Percentiles rank a stretch among this genome's conserved stretches.
Conservation (phyloP, 352 stramenopile species). For the Peronospora farinosa region DNA sequence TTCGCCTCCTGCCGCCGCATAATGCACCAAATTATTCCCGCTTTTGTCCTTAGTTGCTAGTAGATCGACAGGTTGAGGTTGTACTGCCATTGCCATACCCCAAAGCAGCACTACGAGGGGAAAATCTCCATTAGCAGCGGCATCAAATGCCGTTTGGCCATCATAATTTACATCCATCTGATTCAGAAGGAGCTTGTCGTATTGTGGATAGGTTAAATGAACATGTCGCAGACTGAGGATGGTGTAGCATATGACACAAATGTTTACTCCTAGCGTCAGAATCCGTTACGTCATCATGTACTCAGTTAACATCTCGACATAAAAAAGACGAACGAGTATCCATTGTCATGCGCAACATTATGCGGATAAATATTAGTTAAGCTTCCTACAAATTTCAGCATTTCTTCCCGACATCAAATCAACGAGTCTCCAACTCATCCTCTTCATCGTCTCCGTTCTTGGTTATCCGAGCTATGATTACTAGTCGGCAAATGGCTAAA, state of each 20-base stretch:
- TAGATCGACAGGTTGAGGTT: slow-evolving; percentile 47
- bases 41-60: slow-evolving; percentile 36
- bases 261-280: too few relatives aligned
- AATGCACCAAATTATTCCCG: slow-evolving; percentile 60
- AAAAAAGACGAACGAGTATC: too few relatives aligned
- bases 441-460: slow-evolving; percentile 24
- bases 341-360: slow-evolving; percentile 31
- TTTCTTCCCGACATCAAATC: slow-evolving; percentile 7
- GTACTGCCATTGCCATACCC: slow-evolving; percentile 74
- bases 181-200: too few relatives aligned
- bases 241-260: too few relatives aligned
- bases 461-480: slow-evolving; percentile 26
- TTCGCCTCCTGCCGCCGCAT: slow-evolving; percentile 40
- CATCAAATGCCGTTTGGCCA: slow-evolving; percentile 67
- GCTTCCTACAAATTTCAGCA: slow-evolving; percentile 18
- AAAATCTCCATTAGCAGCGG: slow-evolving; percentile 74
- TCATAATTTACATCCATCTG: slow-evolving; percentile 63
- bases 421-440: slow-evolving; percentile 3
- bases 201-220: too few relatives aligned
- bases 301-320: too few relatives aligned
- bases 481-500: slow-evolving; percentile 46
- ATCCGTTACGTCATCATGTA: too few relatives aligned
- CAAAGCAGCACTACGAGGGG: slow-evolving; percentile 79
- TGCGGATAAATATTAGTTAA: slow-evolving; percentile 52
- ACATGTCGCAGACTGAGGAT: too few relatives aligned